phyloP scores from a whole-genome alignment of 495 filamentous ascomycete genomes.

The Mycothermus thermophilus region DNA sequence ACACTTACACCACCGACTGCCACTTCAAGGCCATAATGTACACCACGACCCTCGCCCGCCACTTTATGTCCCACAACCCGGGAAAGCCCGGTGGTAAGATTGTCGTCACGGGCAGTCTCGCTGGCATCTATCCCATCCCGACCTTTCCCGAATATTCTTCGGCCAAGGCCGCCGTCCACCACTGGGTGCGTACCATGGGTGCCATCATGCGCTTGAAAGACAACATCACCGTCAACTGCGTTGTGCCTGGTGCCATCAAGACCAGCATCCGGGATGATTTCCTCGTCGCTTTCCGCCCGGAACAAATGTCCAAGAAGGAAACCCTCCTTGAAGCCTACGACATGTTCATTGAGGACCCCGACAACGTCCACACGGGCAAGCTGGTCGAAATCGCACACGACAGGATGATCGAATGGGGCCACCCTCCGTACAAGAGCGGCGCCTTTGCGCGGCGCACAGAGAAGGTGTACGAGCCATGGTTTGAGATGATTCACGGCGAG shows the following conservation, averaged over 20 bases:
- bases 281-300: slow-evolving; percentile 21
- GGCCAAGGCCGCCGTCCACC: slow-evolving; percentile 26
- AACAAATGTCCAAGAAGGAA: too few relatives aligned
- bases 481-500: slow-evolving; percentile 27
- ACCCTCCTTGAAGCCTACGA: slow-evolving; percentile 18
- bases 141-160: slow-evolving; percentile 27
- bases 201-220: slow-evolving; percentile 27
- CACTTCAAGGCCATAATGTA: slow-evolving; percentile 29
- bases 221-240: slow-evolving; percentile 26
- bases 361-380: slow-evolving; percentile 14
- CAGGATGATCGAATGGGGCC: slow-evolving; percentile 15
- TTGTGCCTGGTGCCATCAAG: slow-evolving; percentile 21
- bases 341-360: slow-evolving; percentile 21
- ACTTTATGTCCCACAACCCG: slow-evolving; percentile 31
- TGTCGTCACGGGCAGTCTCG: slow-evolving; percentile 23
- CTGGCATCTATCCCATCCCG: slow-evolving; percentile 23
- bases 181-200: slow-evolving; percentile 21
- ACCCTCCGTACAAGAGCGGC: slow-evolving; percentile 19
- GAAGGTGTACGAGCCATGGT: slow-evolving; percentile 29
- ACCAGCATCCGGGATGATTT: slow-evolving; percentile 25
- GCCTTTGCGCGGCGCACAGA: slow-evolving; percentile 15
- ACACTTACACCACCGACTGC: slow-evolving; percentile 23
- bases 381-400: slow-evolving; percentile 24
- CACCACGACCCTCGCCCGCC: slow-evolving; percentile 27
- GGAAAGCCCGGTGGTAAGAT: slow-evolving; percentile 27